These are phyloP conservation scores for Gossypium arboreum DNA, from an alignment of 345 rosid genomes.

Conservation along the genomic window DNA sequence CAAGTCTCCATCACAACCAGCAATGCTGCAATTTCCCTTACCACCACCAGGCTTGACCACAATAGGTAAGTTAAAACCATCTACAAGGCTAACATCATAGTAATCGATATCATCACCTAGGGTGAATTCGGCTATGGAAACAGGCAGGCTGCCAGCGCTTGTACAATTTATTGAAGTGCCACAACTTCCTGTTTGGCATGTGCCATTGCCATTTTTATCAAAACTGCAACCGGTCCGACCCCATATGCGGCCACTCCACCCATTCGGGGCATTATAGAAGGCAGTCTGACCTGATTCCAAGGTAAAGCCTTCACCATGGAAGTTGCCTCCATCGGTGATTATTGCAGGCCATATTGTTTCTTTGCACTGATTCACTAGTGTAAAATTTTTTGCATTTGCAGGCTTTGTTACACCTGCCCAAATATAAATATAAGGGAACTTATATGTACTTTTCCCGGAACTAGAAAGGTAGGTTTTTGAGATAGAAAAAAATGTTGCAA, in stretches of 20 bases:
- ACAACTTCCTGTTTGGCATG: constrained; percentile 54
- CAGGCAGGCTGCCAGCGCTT: constrained; percentile 41
- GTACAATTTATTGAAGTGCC: constrained; percentile 45
- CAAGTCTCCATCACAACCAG: constrained; percentile 54
- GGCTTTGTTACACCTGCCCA: constrained; percentile 12
- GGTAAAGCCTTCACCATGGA: constrained; percentile 31
- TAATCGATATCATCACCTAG: constrained; percentile 34
- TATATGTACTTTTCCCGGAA: background rate
- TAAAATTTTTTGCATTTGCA: constrained; percentile 37
- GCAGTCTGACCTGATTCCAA: constrained; percentile 42
- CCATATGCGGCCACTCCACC: constrained; percentile 67
- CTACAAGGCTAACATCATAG: constrained; percentile 62
- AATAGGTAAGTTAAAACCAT: constrained; percentile 55
- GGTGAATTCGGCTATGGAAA: constrained; percentile 51
- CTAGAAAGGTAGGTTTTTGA: no score
- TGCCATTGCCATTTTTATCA: constrained; percentile 28
- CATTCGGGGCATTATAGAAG: constrained; percentile 28
- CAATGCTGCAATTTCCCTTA: constrained; percentile 48
- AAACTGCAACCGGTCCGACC: constrained; percentile 53
- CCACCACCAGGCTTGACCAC: constrained; percentile 35
- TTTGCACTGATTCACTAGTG: constrained; percentile 48
- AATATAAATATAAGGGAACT: background rate
- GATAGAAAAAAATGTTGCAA: background rate
- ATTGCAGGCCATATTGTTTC: constrained; percentile 67
- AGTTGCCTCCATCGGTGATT: constrained; percentile 21